Base-by-base conservation (phyloP, 2,329 filamentous ascomycete genomes). In the Coniochaeta ligniaria region DNA sequence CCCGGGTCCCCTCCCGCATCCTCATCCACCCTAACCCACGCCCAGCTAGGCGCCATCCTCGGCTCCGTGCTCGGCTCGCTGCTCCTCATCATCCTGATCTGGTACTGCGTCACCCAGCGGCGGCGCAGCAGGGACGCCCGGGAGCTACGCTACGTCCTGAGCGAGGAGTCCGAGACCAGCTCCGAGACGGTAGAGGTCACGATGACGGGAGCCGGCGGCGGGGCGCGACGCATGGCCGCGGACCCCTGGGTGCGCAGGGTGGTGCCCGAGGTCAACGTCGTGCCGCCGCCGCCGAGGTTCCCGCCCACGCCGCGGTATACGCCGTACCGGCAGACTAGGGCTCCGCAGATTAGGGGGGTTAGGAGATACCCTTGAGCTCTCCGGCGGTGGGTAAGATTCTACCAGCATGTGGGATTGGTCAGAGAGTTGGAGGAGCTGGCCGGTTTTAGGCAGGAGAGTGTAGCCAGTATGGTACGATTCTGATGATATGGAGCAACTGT, bases 31-130 rank as follows among this genome's bases (percentile, higher is more conserved):
- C 69, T 78, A 3, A 72, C 69, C 0, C 66, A 71, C 28, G 69
- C 65, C n/a, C 69, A 77, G 57, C 70, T 80, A 33, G 77, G 75
- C 6, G 76, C 72, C 43, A 75, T 80, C 20, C 65, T 77, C 1
- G 77, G 77, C 31, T 71, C 71, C 36, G 62, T 78, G 1, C 67
- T 76, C 12, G 76, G 71, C n/a, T 70, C 74, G n/a, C 57, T 74
- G 22, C 61, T 78, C 26, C 61, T 77, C 24, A 58, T 72, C 33
- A 59, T 77, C 33, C 28, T 76, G 17, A 60, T 70, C 43, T 66
- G 73, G 59, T 71, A 67, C 57, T 78, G 73, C 66, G 64, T 70
- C 41, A 55, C 60, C 47, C 36, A 26, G 20, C 28, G 41, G 54
- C 56, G 60, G 12, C 35, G 56, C 60, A 20, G 56, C 35, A n/a